Conservation (phyloP, 2,329 filamentous ascomycete genomes). For the Colletotrichum kahawae region DNA sequence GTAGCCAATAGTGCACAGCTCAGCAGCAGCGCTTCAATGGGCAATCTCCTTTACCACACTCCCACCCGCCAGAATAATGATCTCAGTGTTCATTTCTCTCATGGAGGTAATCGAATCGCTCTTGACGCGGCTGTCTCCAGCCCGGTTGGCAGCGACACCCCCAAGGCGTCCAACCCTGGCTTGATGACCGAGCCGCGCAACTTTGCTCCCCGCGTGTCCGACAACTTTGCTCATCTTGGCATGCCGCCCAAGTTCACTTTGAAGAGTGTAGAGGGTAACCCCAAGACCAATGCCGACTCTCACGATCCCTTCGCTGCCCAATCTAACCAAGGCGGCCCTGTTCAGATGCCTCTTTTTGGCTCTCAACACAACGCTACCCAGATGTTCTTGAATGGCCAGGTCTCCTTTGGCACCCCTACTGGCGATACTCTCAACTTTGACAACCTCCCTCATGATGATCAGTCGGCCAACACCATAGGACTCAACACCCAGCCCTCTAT, state of each 20-base stretch:
- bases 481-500: neutral
- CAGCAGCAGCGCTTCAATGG: slow-evolving; percentile 10
- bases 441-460: neutral
- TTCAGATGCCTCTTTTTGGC: neutral
- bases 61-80: neutral
- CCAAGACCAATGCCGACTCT: neutral
- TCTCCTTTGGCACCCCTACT: neutral
- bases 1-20: neutral
- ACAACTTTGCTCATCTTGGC: slow-evolving; percentile 26
- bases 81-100: neutral
- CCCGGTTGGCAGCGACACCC: neutral
- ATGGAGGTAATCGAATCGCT: neutral
- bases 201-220: slow-evolving; percentile 41
- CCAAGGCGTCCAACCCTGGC: slow-evolving; percentile 6
- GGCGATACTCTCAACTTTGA: neutral
- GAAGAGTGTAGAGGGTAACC: neutral
- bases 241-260: slow-evolving; percentile 45
- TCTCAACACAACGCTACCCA: neutral
- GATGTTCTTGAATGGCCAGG: neutral
- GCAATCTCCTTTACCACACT: neutral
- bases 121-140: neutral
- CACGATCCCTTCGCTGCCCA: slow-evolving; percentile 1
- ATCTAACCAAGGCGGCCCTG: neutral
- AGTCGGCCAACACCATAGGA: neutral
- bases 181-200: slow-evolving; percentile 45